Conservation (phyloP, 306 rosid species). For the Inga oerstediana region DNA sequence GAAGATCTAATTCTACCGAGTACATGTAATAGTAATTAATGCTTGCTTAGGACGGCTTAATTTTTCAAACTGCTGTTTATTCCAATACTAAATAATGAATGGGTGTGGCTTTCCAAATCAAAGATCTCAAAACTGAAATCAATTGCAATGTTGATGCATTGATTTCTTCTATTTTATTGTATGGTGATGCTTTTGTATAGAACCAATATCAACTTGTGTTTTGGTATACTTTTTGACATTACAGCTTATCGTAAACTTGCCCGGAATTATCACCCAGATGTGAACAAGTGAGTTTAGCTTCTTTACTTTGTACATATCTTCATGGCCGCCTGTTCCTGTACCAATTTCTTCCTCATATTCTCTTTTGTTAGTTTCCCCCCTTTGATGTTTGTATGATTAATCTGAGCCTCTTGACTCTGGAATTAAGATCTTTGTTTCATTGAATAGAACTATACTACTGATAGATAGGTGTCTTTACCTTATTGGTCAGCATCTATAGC, state of each 20-base stretch:
- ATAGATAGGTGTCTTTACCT: not conserved
- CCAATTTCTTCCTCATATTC: slow-evolving; percentile 5
- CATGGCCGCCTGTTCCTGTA: slow-evolving; percentile 19
- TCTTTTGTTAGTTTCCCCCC: not conserved
- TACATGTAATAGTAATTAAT: not conserved
- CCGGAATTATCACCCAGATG: slow-evolving; percentile 93
- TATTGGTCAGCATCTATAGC: not conserved
- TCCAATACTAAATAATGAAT: not conserved
- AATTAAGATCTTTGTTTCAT: not conserved
- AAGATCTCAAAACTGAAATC: slow-evolving; percentile 11
- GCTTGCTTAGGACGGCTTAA: slow-evolving; percentile 7
- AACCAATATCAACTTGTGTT: not conserved
- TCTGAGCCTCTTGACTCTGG: not conserved
- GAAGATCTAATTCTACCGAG: not conserved
- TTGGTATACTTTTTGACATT: slow-evolving; percentile 35
- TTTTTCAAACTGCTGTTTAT: not conserved
- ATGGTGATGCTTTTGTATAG: slow-evolving; percentile 10
- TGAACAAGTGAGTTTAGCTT: slow-evolving; percentile 79
- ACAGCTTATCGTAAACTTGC: slow-evolving; percentile 99
- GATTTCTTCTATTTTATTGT: slow-evolving; percentile 20
- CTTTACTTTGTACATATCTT: slow-evolving; percentile 6
- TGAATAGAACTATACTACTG: not conserved
- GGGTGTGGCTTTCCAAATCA: slow-evolving; percentile 7
- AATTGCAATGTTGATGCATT: not conserved
- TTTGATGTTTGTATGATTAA: not conserved